phyloP scores from a whole-genome alignment of 768 basidiomycete species.

The Tylopilus vinaceipallidus region DNA sequence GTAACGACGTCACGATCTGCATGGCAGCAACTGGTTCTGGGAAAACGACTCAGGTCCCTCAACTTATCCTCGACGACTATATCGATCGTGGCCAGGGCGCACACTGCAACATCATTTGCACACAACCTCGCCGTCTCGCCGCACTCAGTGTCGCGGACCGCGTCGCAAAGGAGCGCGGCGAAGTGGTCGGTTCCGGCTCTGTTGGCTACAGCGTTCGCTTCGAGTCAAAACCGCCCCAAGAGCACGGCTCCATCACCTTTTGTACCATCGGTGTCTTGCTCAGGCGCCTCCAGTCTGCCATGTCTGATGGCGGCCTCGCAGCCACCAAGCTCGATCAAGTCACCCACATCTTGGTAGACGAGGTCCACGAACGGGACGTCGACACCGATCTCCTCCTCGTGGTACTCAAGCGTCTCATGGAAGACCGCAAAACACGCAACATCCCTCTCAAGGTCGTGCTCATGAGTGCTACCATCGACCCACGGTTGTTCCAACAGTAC shows the following conservation, averaged over 20 bases:
- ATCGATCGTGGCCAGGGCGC: constrained; percentile 80
- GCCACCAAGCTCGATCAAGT: constrained; percentile 62
- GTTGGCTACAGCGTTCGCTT: constrained; percentile 94
- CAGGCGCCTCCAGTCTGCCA: constrained; percentile 75
- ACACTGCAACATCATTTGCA: constrained; percentile 86
- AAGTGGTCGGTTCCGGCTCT: constrained; percentile 57
- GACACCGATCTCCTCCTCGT: constrained; percentile 90
- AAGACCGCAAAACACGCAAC: constrained; percentile 64
- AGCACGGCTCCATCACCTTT: constrained; percentile 84
- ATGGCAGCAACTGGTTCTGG: constrained; percentile 92
- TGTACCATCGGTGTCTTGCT: constrained; percentile 93
- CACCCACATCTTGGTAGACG: constrained; percentile 91
- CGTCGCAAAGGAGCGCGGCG: constrained; percentile 85
- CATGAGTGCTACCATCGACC: constrained; percentile 97
- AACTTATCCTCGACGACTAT: constrained; percentile 83
- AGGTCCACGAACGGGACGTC: constrained; percentile 94
- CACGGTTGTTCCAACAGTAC: constrained; percentile 84
- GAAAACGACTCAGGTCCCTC: constrained; percentile 94
- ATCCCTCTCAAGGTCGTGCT: constrained; percentile 83
- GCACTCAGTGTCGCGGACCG: constrained; percentile 91
- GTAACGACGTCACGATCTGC: constrained; percentile 83
- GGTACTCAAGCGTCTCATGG: constrained; percentile 80
- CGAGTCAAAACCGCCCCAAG: constrained; percentile 74
- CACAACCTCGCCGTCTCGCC: constrained; percentile 88
- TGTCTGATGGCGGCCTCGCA: constrained; percentile 41